Conservation (phyloP, 2,329 filamentous ascomycete species). For the Lachnum nothofagi region DNA sequence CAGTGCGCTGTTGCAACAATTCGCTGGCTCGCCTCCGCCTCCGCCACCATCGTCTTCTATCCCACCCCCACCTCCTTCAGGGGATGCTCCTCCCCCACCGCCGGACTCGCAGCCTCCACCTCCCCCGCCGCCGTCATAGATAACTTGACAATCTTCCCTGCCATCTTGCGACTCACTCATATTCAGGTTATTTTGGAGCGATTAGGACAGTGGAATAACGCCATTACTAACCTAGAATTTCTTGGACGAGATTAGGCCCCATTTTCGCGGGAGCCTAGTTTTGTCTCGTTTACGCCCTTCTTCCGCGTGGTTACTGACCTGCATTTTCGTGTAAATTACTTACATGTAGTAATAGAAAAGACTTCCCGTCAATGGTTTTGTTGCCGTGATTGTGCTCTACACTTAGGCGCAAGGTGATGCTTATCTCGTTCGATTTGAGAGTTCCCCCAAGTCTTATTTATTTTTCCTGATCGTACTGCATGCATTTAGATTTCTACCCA, state of each 20-base stretch:
- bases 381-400: neutral
- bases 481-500: no score
- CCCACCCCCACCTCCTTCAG: slow-evolving; percentile 41
- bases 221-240: neutral
- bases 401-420: neutral
- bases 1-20: slow-evolving; percentile 64
- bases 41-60: slow-evolving; percentile 44
- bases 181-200: neutral
- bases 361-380: neutral
- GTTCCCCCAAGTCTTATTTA: no score
- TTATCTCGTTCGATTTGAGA: no score
- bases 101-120: slow-evolving; percentile 58
- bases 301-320: neutral
- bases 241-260: neutral
- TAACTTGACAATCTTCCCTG: no score
- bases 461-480: no score
- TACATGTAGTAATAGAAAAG: slow-evolving; percentile 1
- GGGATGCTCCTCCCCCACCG: slow-evolving; percentile 56
- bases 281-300: neutral
- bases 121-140: slow-evolving; percentile 43
- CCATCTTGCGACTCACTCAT: neutral
- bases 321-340: neutral
- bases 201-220: neutral
- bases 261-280: neutral
- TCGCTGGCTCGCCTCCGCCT: slow-evolving; percentile 43